These are phyloP conservation scores for Aethionema arabicum DNA, from an alignment of 345 rosid genomes.

Conservation along the genomic window DNA sequence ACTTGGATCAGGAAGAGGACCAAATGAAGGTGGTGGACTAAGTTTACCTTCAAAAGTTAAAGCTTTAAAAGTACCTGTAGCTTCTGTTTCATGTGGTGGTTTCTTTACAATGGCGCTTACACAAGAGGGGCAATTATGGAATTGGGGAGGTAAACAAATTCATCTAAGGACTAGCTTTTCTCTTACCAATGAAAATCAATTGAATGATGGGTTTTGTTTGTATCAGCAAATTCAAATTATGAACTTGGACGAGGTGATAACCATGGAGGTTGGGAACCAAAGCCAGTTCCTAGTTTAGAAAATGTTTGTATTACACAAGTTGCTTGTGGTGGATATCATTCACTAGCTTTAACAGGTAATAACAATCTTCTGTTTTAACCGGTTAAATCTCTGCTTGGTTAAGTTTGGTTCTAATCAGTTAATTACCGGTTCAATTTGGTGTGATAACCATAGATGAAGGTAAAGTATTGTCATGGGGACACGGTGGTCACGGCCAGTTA, in stretches of 20 bases:
- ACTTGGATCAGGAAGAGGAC: constrained; percentile 88
- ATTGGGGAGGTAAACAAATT: constrained; percentile 73
- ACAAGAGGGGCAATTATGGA: constrained; percentile 81
- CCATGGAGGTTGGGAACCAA: constrained; percentile 87
- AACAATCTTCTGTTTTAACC: constrained; percentile 10
- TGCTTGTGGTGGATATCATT: constrained; percentile 90
- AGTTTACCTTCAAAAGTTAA: constrained; percentile 84
- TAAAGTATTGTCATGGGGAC: constrained; percentile 91
- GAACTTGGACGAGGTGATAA: constrained; percentile 91
- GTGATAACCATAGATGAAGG: constrained; percentile 59
- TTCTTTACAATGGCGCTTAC: constrained; percentile 82
- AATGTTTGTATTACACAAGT: constrained; percentile 58
- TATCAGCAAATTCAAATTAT: constrained; percentile 79
- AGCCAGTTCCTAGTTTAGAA: constrained; percentile 62
- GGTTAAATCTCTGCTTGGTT: constrained; percentile 10
- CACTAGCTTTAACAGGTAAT: constrained; percentile 87
- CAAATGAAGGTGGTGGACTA: constrained; percentile 88
- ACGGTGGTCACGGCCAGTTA: constrained; percentile 90
- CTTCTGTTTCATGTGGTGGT: constrained; percentile 87
- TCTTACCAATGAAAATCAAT: not conserved
- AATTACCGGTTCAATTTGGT: not conserved
- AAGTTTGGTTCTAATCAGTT: too few relatives aligned
- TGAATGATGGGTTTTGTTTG: constrained; percentile 9
- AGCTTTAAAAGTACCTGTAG: constrained; percentile 59
- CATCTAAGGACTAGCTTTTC: not conserved